Evolutionary conservation across 768 basidiomycete genomes (phyloP).

Genomic region (Mycena maculata): DNA sequence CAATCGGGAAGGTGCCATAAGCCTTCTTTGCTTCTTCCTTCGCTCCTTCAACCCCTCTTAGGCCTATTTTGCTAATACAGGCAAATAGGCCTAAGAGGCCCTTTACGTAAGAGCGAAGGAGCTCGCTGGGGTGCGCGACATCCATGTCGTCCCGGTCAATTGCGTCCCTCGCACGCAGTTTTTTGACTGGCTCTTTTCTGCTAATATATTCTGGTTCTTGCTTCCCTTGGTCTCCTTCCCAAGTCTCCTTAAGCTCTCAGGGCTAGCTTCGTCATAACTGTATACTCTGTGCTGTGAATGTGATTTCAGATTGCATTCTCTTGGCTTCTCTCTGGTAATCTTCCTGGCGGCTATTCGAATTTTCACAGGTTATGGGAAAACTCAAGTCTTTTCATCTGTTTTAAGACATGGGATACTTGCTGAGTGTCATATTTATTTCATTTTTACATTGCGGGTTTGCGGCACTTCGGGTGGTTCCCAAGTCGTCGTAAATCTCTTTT

Average conservation of each 20-base stretch:
- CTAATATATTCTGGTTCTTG: neutral
- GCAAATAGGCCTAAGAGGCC: too few relatives aligned
- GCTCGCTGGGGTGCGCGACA: too few relatives aligned
- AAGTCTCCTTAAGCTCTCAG: neutral
- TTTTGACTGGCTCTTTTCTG: neutral
- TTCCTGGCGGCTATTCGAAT: too few relatives aligned
- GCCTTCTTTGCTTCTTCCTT: too few relatives aligned
- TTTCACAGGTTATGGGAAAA: too few relatives aligned
- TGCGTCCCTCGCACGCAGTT: neutral
- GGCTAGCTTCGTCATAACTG: neutral
- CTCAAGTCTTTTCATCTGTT: neutral
- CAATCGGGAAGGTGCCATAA: too few relatives aligned
- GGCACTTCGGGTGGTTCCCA: slow-evolving; percentile 1
- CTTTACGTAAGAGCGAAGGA: too few relatives aligned
- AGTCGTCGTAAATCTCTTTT: neutral
- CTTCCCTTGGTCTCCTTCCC: neutral
- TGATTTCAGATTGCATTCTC: too few relatives aligned
- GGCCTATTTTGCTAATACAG: too few relatives aligned
- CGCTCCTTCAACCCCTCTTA: too few relatives aligned
- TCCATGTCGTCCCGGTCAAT: neutral
- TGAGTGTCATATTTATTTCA: slow-evolving; percentile 1
- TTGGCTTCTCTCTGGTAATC: too few relatives aligned
- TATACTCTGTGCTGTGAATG: too few relatives aligned
- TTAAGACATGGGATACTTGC: neutral
- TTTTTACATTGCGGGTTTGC: neutral